Evolutionary conservation across 768 basidiomycete genomes (phyloP).

Genomic region (Dacryopinax spathularia): DNA sequence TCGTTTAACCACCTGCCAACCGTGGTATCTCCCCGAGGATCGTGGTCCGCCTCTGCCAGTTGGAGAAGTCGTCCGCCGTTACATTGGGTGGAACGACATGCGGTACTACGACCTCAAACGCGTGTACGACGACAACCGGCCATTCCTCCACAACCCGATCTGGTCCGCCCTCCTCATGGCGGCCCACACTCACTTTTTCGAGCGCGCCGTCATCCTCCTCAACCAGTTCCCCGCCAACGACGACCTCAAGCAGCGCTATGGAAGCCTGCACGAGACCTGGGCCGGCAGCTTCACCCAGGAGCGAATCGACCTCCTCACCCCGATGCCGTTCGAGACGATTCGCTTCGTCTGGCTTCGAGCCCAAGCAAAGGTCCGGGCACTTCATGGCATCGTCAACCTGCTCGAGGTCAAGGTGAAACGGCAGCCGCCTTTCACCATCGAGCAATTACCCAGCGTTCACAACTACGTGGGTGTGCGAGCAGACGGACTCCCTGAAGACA

Average conservation of each 20-base stretch:
- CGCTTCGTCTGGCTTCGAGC: background rate
- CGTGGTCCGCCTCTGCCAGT: background rate
- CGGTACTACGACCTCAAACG: background rate
- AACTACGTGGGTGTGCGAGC: background rate
- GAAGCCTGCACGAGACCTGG: background rate
- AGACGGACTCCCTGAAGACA: too few relatives aligned
- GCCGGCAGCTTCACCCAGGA: background rate
- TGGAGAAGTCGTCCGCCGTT: too few relatives aligned
- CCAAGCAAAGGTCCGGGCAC: background rate
- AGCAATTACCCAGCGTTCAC: background rate
- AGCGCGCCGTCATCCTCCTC: background rate
- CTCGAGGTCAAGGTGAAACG: background rate
- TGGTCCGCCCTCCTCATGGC: background rate
- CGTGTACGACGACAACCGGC: background rate
- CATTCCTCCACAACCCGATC: background rate
- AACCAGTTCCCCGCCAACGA: background rate
- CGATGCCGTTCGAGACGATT: background rate
- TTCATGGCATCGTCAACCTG: background rate
- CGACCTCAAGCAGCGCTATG: background rate
- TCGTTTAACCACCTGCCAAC: background rate
- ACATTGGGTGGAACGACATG: background rate
- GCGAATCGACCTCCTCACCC: background rate
- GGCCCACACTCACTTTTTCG: background rate
- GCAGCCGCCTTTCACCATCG: background rate
- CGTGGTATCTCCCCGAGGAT: background rate